These are phyloP conservation scores for Tubosaeta sp. DNA, from an alignment of 768 basidiomycete species.

Conservation along the genomic window DNA sequence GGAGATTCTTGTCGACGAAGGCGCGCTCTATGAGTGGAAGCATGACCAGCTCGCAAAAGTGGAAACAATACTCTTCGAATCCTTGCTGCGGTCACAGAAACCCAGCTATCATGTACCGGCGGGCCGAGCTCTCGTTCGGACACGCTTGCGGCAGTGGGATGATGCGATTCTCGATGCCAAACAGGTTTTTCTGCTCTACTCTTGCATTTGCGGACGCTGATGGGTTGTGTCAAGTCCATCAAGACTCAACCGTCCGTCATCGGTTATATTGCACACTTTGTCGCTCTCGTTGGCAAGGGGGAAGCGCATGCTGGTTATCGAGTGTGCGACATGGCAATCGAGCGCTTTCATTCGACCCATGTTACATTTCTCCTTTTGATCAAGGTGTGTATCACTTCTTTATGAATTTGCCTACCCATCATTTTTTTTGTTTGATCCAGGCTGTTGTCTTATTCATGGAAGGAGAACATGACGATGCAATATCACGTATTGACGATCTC, in stretches of 20 bases:
- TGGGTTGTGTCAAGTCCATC: not conserved
- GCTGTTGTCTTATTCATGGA: not conserved
- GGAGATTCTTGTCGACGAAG: not conserved
- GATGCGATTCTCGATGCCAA: not conserved
- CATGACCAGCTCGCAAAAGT: not conserved
- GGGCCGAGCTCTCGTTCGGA: not conserved
- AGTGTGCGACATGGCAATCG: not conserved
- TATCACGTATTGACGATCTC: not conserved
- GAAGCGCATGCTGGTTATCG: not conserved
- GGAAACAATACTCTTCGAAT: not conserved
- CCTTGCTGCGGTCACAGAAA: not conserved
- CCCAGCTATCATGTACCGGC: not conserved
- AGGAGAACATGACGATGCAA: not conserved
- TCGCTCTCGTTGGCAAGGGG: not conserved
- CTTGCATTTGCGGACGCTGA: not conserved
- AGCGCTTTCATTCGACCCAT: not conserved
- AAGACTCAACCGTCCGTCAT: not conserved
- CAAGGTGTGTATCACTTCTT: not conserved
- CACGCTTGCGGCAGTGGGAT: not conserved
- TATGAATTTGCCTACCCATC: not conserved
- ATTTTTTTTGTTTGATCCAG: not conserved
- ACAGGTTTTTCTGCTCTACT: not conserved
- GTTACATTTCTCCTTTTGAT: not conserved
- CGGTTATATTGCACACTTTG: not conserved
- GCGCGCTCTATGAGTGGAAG: not conserved